Conservation (phyloP, 2,329 filamentous ascomycete species). For the Ophiostoma perfectum region DNA sequence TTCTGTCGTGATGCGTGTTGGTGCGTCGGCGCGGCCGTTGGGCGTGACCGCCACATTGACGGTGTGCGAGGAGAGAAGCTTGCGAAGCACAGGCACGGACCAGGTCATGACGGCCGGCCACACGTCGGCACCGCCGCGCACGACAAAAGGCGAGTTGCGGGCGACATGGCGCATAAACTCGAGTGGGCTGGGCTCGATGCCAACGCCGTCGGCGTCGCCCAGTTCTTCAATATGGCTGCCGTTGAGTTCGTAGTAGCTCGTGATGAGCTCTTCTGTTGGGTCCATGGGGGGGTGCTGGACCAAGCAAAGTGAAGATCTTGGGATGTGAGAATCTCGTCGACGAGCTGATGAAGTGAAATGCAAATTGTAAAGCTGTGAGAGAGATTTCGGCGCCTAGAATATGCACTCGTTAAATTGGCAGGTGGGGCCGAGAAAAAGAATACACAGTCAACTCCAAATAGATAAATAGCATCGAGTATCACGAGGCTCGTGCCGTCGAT, state of each 20-base stretch:
- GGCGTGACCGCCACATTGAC: conserved; percentile 79
- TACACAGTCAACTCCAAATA: no score
- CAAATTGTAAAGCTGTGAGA: neutral
- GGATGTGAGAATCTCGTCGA: no score
- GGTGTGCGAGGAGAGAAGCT: conserved; percentile 47
- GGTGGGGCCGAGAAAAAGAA: no score
- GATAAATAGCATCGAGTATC: no score
- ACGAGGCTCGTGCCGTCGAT: no score
- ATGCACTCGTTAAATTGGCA: no score
- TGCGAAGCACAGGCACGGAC: conserved; percentile 55
- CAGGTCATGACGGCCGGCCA: conserved; percentile 62
- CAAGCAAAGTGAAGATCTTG: no score
- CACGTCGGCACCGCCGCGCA: conserved; percentile 54
- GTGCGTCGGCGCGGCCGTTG: conserved; percentile 55
- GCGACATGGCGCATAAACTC: conserved; percentile 76
- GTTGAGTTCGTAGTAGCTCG: conserved; percentile 70
- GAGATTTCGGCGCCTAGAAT: no score
- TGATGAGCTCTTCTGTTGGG: conserved; percentile 53
- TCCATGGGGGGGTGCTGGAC: conserved; percentile 29
- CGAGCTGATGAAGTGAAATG: neutral
- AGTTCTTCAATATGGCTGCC: conserved; percentile 55
- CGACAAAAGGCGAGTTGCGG: conserved; percentile 67
- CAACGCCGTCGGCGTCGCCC: conserved; percentile 27
- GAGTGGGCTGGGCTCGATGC: conserved; percentile 60
- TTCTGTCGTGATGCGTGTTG: conserved; percentile 38